phyloP scores from a whole-genome alignment of 495 filamentous ascomycete species.

The Talaromyces borbonicus region DNA sequence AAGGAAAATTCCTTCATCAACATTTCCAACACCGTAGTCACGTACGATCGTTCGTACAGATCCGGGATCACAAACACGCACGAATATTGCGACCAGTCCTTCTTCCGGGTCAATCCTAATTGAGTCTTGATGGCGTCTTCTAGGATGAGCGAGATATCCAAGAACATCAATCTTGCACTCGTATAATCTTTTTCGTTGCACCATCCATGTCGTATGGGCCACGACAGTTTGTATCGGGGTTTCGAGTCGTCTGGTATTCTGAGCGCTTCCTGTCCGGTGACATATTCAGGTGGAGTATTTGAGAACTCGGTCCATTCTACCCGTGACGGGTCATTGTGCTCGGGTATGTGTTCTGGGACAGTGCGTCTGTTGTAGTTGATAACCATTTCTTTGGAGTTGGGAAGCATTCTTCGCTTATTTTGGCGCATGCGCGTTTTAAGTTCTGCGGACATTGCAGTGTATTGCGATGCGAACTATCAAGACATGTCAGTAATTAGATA shows the following conservation, averaged over 20 bases:
- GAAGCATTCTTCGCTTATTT: conserved; percentile 85
- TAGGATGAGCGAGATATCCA: conserved; percentile 78
- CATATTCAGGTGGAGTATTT: conserved; percentile 53
- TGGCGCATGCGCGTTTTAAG: conserved; percentile 81
- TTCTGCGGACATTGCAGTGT: conserved; percentile 69
- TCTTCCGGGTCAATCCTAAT: conserved; percentile 63
- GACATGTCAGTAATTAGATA: too few species aligned
- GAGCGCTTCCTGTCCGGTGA: conserved; percentile 71
- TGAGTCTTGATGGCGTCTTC: conserved; percentile 79
- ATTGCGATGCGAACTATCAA: conserved; percentile 60
- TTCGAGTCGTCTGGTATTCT: conserved; percentile 83
- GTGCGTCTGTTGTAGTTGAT: conserved; percentile 83
- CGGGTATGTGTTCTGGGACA: conserved; percentile 71
- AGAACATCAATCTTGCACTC: conserved; percentile 61
- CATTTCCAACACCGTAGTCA: conserved; percentile 72
- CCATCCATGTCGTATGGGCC: conserved; percentile 80
- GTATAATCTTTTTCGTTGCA: conserved; percentile 85
- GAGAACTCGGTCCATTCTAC: conserved; percentile 94
- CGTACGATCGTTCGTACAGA: conserved; percentile 87
- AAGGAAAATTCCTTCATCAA: conserved; percentile 84
- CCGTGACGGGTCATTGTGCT: conserved; percentile 86
- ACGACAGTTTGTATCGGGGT: conserved; percentile 82
- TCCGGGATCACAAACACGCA: conserved; percentile 95
- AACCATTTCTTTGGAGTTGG: conserved; percentile 90
- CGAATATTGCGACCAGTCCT: conserved; percentile 80